Evolutionary conservation across 2,329 filamentous ascomycete genomes (phyloP).

Genomic region (Fusarium tricinctum): DNA sequence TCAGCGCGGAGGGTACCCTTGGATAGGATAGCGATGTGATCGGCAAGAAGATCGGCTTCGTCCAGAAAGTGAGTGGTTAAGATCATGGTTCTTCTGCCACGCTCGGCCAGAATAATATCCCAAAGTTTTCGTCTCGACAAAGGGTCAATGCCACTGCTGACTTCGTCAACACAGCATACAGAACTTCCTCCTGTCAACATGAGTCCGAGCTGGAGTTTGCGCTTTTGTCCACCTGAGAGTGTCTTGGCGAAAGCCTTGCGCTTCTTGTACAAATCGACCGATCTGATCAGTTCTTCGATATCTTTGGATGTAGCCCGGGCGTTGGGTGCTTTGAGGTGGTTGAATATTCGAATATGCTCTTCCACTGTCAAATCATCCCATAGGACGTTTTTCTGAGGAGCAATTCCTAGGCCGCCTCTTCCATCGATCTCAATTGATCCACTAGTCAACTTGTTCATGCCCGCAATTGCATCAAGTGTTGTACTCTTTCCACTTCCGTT

Average conservation of each 20-base stretch:
- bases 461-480: slow-evolving; percentile 88
- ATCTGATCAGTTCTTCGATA: slow-evolving; percentile 73
- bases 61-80: slow-evolving; percentile 95
- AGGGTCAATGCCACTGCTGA: slow-evolving; percentile 89
- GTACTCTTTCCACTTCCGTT: slow-evolving; percentile 94
- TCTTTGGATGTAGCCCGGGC: slow-evolving; percentile 69
- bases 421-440: slow-evolving; percentile 84
- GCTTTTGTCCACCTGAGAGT: slow-evolving; percentile 90
- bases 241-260: slow-evolving; percentile 79
- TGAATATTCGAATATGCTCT: slow-evolving; percentile 89
- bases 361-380: slow-evolving; percentile 91
- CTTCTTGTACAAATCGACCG: slow-evolving; percentile 83
- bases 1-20: slow-evolving; percentile 85
- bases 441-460: slow-evolving; percentile 80
- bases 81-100: slow-evolving; percentile 84
- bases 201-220: slow-evolving; percentile 92
- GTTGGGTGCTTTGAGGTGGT: slow-evolving; percentile 78
- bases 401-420: slow-evolving; percentile 84
- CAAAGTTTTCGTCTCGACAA: slow-evolving; percentile 90
- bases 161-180: slow-evolving; percentile 92
- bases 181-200: slow-evolving; percentile 93
- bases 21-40: slow-evolving; percentile 89
- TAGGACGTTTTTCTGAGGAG: slow-evolving; percentile 93
- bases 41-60: slow-evolving; percentile 89
- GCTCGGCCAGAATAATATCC: slow-evolving; percentile 90